Base-by-base conservation (phyloP, 2,329 filamentous ascomycete species). In the Fusarium torreyae region DNA sequence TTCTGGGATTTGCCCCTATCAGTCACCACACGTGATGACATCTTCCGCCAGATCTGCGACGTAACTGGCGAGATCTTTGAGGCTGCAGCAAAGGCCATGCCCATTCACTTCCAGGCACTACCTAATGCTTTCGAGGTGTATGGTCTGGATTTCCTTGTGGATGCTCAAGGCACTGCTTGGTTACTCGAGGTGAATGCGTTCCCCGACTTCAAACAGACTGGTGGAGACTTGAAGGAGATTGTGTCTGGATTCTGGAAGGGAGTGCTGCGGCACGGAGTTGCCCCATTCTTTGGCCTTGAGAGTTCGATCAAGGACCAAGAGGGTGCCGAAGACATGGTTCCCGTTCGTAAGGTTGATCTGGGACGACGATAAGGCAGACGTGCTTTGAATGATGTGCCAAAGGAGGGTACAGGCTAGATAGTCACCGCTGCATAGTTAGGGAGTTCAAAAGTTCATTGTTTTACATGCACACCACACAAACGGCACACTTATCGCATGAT, bases 161-260 rank as follows among this genome's bases (percentile, higher is more conserved):
- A 94, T 74, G 85, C 77, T 1, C 74, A 78, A 10, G 90, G 89
- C 0, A 84, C 75, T 5, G 87, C 89, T 5, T 98, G 90, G 89
- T 78, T 99, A 75, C 82, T 99, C 58, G 96, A 99, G 82, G 88
- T 97, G 33, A 99, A 99, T 82, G 93, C 95, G 1, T 99, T 97
- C 80, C 96, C 96, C 11, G 96, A 99, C 81, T 98, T 98, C 77
- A 90, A 88, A 76, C 95, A 98, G 87, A 97, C 94, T 17, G 96
- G 96, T 10, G 94, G 93, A 1, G 91, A 92, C 58, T 80, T 97
- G 69, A 88, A 86, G 76, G 87, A 82, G 0, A 80, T 98, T 40
- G 91, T 99, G 24, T 87, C 84, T 20, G 91, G 90, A 9, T 84
- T 99, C 70, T 96, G 97, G 85, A 86, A 88, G 73, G 92, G 88